Base-by-base conservation (phyloP, 2,329 filamentous ascomycete genomes). In the Aotearoamyces nothofagi region DNA sequence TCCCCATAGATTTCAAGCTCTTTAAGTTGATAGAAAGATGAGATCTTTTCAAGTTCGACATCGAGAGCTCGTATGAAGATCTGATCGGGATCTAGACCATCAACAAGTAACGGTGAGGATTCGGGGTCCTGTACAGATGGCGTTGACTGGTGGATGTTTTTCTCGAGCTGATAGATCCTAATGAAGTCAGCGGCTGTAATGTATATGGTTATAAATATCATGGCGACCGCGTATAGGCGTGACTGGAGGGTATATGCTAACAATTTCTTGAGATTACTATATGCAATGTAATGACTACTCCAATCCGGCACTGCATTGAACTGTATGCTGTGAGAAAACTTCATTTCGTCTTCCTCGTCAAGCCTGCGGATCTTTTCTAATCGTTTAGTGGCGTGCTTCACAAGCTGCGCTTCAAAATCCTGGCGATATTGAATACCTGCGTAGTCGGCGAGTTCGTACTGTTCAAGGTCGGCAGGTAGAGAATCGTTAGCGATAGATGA, bases 271-370 rank as follows among this genome's bases (percentile, higher is more conserved):
- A 98, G 69, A 49, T 94, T 96, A 60, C 86, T 94, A 57, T 98
- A 98, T 35, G 86, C 81, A 50, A 98, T 92, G 56, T 98, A 98
- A 56, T 96, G 75, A 46, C 77, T 86, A 61, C 83, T 94, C 90
- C 90, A 98, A 57, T 98, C 90, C n/a, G 90, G 90, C 44, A 98
- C 90, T 39, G 90, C 86, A 61, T 98, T 98, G 61, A 98, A 98
- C 63, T 98, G 90, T 45, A 98, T 78, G 57, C 87, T 96, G 55
- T 98, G 90, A 11, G 87, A 96, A 66, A 98, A 98, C 76, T 96
- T 96, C 90, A 98, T 98, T 50, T 83, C 81, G 72, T 79, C 75
- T 41, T 64, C 69, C 43, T 75, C 63, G 44, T 80, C 69, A 45
- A 86, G 73, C 64, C 69, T 69, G 48, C 61, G 60, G 52, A 71